A percentile compares a stretch with the other conserved stretches of the same genome.
Evolutionary conservation across 148 eudicot species (phyloP).

Genomic region (Camellia granthamiana): DNA sequence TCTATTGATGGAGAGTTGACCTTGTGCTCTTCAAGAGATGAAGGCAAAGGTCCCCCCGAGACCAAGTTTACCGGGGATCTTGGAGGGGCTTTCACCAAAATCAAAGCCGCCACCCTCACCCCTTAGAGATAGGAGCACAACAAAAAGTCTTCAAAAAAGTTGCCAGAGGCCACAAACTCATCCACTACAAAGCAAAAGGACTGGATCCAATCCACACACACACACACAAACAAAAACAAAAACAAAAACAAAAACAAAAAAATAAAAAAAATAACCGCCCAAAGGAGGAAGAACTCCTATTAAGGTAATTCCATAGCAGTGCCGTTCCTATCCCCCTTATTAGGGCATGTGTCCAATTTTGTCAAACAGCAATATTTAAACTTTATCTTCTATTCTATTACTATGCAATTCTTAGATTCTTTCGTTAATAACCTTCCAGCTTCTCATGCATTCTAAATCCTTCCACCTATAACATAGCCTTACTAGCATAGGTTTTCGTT

Average conservation of each 20-base stretch:
- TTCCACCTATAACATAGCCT: background rate
- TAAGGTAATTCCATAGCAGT: background rate
- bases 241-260: background rate
- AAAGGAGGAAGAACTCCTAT: background rate
- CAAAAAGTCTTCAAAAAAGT: too few relatives aligned
- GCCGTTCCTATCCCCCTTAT: conserved; percentile 4
- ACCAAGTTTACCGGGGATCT: too few relatives aligned
- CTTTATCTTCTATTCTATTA: background rate
- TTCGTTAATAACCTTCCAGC: background rate
- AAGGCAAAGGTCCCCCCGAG: too few relatives aligned
- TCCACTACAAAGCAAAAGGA: background rate
- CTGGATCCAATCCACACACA: background rate
- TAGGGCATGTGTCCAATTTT: background rate
- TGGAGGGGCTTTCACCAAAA: too few relatives aligned
- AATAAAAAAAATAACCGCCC: background rate
- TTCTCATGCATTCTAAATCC: conserved; percentile 4
- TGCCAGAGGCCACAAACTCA: too few relatives aligned
- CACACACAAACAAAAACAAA: too few relatives aligned
- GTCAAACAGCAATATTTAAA: background rate
- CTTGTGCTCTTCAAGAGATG: too few relatives aligned
- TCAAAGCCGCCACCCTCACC: too few relatives aligned
- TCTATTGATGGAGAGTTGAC: too few relatives aligned
- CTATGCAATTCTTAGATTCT: background rate
- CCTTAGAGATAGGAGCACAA: too few relatives aligned
- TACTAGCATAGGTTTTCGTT: background rate